Base-by-base conservation (phyloP, 805 yeast genomes). In the Nakazawaea ambrosiae region DNA sequence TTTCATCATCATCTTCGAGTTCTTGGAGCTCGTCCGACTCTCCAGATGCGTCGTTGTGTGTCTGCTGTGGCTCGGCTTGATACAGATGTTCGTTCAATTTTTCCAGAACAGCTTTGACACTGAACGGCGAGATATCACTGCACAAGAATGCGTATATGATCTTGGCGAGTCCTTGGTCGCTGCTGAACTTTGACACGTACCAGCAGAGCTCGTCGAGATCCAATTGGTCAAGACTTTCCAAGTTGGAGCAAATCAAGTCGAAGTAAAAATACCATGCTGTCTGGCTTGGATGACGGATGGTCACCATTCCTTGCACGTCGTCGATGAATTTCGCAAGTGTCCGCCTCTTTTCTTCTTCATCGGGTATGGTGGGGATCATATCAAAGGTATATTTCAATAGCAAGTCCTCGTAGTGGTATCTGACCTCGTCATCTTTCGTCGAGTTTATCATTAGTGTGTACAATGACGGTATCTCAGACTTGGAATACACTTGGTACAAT, bases 231-330 rank as follows among this genome's bases (percentile, higher is more conserved):
- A 87, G 53, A 4, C 65, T 58, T 5, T 52, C 53, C 6, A 68
- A 69, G 54, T 88, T 95, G 19, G 62, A 47, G 14, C 38, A 34
- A 10, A 31, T 22, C 81, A 90, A 82, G 45, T 88, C 92, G 40
- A 87, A 72, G 49, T 75, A 75, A 9, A 79, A 50, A 27, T 69
- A 65, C 95, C 96, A 89, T 1, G 88, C 85, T 22, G 70, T 60
- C 26, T 73, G 63, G 5, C 77, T 76, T 1, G 70, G 67, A 17
- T 80, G 73, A 27, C 75, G 70, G 12, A 90, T 74, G 12, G 81
- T 60, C 3, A 88, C 75, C 79, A 89, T 74, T 25, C 82, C 94
- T 11, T 75, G 78, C 1, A 76, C 74, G 69, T 76, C 66, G 8
- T 71, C 75, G 31, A 61, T 61, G 4, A 88, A 58, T 20, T 71